Percentiles rank a stretch among this genome's conserved stretches.
Evolutionary conservation across 768 basidiomycete species (phyloP).

Genomic region (Boletus rubescentipes): DNA sequence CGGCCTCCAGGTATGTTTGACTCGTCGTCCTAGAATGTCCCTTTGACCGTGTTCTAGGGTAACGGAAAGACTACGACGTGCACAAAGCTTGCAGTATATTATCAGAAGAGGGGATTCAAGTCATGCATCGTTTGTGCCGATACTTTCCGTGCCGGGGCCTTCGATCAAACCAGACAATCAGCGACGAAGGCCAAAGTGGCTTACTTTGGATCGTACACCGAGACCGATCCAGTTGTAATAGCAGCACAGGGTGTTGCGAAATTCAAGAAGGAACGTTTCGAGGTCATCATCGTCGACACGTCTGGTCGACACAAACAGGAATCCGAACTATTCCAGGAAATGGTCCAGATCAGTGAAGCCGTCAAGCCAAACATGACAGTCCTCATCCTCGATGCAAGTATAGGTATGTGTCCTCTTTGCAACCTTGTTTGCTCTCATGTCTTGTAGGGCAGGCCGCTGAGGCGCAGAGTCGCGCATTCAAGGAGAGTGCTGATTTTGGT

Average conservation of each 20-base stretch:
- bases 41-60: slow-evolving; percentile 51
- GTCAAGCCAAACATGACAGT: slow-evolving; percentile 97
- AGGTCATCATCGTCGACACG: slow-evolving; percentile 98
- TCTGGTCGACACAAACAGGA: slow-evolving; percentile 98
- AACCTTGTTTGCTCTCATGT: neutral
- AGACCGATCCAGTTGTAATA: slow-evolving; percentile 95
- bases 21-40: neutral
- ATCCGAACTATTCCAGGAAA: slow-evolving; percentile 93
- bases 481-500: slow-evolving; percentile 95
- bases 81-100: slow-evolving; percentile 97
- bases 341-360: slow-evolving; percentile 93
- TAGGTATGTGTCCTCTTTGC: slow-evolving; percentile 49
- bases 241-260: slow-evolving; percentile 93
- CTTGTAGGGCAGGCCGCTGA: slow-evolving; percentile 91
- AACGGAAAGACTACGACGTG: slow-evolving; percentile 99
- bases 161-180: slow-evolving; percentile 98
- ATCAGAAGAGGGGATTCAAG: slow-evolving; percentile 95
- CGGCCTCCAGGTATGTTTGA: slow-evolving; percentile 74
- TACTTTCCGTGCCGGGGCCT: slow-evolving; percentile 98
- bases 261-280: slow-evolving; percentile 98
- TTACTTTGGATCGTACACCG: slow-evolving; percentile 98
- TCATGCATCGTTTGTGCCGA: slow-evolving; percentile 98
- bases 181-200: slow-evolving; percentile 98
- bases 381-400: slow-evolving; percentile 93
- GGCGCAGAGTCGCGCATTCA: slow-evolving; percentile 94